Evolutionary conservation across 768 basidiomycete species (phyloP).

Genomic region (Lactarius hatsudake): DNA sequence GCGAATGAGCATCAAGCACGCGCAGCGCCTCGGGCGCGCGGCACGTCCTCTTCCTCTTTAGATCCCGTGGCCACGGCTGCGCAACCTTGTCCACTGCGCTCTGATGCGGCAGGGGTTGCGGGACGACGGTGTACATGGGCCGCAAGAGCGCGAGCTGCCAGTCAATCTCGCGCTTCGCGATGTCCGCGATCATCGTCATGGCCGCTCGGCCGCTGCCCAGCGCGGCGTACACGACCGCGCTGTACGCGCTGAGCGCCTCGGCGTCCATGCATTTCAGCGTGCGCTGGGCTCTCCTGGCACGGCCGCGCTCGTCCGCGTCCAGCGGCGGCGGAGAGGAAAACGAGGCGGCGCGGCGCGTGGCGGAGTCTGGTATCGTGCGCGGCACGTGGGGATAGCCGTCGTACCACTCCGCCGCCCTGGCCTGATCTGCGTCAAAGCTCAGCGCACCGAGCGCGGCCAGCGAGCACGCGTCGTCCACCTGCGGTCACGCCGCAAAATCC

Average conservation of each 20-base stretch:
- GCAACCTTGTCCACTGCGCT: background rate
- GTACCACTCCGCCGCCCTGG: slow-evolving; percentile 14
- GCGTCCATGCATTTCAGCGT: background rate
- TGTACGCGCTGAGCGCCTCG: slow-evolving; percentile 9
- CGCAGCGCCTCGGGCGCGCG: background rate
- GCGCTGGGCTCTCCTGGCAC: background rate
- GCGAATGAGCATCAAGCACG: background rate
- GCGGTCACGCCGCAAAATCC: background rate
- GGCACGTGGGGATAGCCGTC: background rate
- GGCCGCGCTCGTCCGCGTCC: background rate
- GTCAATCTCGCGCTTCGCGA: slow-evolving; percentile 13
- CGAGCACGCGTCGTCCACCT: slow-evolving; percentile 25
- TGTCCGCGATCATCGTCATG: slow-evolving; percentile 11
- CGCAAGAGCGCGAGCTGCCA: slow-evolving; percentile 17
- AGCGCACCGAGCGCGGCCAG: slow-evolving; percentile 19
- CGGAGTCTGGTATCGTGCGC: background rate
- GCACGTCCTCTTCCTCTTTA: background rate
- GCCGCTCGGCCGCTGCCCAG: slow-evolving; percentile 2
- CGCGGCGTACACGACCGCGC: background rate
- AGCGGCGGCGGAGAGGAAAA: background rate
- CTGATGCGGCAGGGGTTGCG: background rate
- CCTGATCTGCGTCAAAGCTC: slow-evolving; percentile 23
- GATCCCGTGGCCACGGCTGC: background rate
- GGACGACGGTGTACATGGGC: background rate
- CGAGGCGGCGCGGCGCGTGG: background rate